Evolutionary conservation across 768 basidiomycete species (phyloP).

Genomic region (Brasilioporus rufonigricans): DNA sequence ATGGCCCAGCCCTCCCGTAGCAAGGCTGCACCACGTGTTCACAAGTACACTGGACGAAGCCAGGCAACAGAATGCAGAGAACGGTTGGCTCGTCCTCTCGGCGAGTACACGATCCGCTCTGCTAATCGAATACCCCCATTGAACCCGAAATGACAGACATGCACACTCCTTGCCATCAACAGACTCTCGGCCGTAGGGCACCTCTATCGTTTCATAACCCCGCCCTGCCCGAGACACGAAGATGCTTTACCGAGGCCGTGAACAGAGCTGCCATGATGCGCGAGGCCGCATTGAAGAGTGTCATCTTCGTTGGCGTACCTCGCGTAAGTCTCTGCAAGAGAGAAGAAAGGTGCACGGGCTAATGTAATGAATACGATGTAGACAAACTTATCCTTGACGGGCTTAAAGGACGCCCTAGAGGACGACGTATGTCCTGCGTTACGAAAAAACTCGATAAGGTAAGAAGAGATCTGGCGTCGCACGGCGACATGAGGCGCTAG

Average conservation of each 20-base stretch:
- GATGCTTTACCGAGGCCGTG: slow-evolving; percentile 51
- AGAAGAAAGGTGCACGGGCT: neutral
- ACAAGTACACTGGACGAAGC: slow-evolving; percentile 63
- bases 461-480: slow-evolving; percentile 25
- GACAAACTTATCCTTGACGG: slow-evolving; percentile 82
- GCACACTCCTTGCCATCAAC: slow-evolving; percentile 79
- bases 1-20: slow-evolving; percentile 53
- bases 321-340: slow-evolving; percentile 48
- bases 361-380: slow-evolving; percentile 31
- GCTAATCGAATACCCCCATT: slow-evolving; percentile 18
- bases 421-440: slow-evolving; percentile 75
- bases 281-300: slow-evolving; percentile 86
- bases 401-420: slow-evolving; percentile 73
- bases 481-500: slow-evolving; percentile 22
- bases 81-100: slow-evolving; percentile 79
- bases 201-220: slow-evolving; percentile 71
- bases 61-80: slow-evolving; percentile 58
- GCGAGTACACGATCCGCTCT: slow-evolving; percentile 40
- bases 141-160: slow-evolving; percentile 56
- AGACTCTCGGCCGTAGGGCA: slow-evolving; percentile 75
- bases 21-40: slow-evolving; percentile 55
- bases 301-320: slow-evolving; percentile 86
- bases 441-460: slow-evolving; percentile 68
- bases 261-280: slow-evolving; percentile 82
- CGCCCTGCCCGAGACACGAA: slow-evolving; percentile 40